phyloP scores from a whole-genome alignment of 345 rosid species.

The Salix arbutifolia region DNA sequence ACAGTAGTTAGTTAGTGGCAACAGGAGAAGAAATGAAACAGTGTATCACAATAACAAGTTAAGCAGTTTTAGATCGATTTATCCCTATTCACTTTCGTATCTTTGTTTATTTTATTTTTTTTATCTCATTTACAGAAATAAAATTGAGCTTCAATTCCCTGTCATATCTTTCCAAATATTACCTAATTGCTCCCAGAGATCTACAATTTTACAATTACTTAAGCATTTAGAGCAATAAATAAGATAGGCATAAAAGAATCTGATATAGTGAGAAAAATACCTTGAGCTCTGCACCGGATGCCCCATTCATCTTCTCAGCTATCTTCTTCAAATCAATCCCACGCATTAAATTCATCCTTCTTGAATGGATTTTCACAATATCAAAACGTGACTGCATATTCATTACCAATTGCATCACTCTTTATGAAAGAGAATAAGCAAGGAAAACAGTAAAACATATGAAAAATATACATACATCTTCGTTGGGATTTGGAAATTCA shows the following conservation, averaged over 20 bases:
- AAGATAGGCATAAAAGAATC: neutral
- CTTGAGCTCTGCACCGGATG: slow-evolving; percentile 99
- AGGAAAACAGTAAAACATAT: neutral
- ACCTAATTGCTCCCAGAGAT: neutral
- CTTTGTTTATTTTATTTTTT: neutral
- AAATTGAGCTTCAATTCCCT: neutral
- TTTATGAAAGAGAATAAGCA: neutral
- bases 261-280: slow-evolving; percentile 28
- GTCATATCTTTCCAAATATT: neutral
- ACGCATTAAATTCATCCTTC: slow-evolving; percentile 97
- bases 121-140: neutral
- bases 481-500: slow-evolving; percentile 70
- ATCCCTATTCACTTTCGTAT: neutral
- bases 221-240: neutral
- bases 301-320: slow-evolving; percentile 98
- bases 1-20: neutral
- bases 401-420: neutral
- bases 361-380: slow-evolving; percentile 93
- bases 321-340: slow-evolving; percentile 97
- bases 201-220: neutral
- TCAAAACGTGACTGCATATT: slow-evolving; percentile 80
- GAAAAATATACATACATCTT: slow-evolving; percentile 44
- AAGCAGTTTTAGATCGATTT: neutral
- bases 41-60: neutral
- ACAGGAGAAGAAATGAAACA: neutral